Conservation (phyloP, 805 yeast genomes). For the Vanderwaltozyma polyspora region DNA sequence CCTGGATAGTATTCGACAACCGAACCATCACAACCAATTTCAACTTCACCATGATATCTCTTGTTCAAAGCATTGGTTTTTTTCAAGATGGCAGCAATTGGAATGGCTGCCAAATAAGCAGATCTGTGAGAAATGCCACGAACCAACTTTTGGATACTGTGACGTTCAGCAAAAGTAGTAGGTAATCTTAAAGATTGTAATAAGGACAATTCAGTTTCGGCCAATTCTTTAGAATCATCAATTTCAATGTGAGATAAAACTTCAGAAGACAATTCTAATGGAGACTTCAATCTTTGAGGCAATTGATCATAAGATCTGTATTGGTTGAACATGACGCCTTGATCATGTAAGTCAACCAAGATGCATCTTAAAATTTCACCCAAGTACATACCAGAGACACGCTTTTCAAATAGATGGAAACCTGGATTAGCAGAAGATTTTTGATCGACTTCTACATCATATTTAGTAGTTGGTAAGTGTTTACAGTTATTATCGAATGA, state of each 20-base stretch:
- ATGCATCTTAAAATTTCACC: constrained; percentile 80
- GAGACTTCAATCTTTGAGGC: constrained; percentile 55
- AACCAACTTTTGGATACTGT: constrained; percentile 59
- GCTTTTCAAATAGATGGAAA: constrained; percentile 83
- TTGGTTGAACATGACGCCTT: constrained; percentile 48
- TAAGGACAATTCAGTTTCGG: constrained; percentile 57
- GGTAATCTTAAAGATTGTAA: constrained; percentile 58
- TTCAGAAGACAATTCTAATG: constrained; percentile 73
- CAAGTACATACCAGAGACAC: constrained; percentile 84
- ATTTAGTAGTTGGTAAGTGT: constrained; percentile 66
- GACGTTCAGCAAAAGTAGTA: constrained; percentile 60
- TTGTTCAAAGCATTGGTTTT: constrained; percentile 54
- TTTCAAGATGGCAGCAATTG: constrained; percentile 69
- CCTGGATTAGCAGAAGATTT: constrained; percentile 68
- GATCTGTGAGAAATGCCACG: constrained; percentile 78
- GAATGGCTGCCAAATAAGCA: constrained; percentile 82
- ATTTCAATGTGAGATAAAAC: constrained; percentile 78
- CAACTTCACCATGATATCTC: constrained; percentile 59
- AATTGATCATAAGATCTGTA: constrained; percentile 31
- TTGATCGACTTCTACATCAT: constrained; percentile 60
- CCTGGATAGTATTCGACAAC: constrained; percentile 91
- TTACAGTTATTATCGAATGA: constrained; percentile 80
- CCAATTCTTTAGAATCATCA: constrained; percentile 66
- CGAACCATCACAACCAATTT: constrained; percentile 92
- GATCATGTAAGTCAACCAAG: constrained; percentile 53